phyloP scores from a whole-genome alignment of 768 basidiomycete genomes.

The Pleurotus sapidus region DNA sequence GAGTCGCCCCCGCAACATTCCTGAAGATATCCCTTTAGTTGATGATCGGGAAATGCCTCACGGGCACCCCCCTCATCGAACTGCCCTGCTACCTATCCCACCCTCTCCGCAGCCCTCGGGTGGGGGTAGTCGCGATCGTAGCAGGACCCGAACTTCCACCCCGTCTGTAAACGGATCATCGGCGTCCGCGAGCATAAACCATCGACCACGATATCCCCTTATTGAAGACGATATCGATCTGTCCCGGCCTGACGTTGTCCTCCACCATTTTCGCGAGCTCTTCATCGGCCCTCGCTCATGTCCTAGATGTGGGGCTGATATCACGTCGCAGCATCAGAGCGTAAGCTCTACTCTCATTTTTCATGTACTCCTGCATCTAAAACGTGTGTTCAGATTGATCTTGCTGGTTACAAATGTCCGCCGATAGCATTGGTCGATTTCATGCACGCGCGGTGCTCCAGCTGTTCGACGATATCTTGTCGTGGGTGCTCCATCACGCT shows the following conservation, averaged over 20 bases:
- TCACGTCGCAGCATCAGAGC: background rate
- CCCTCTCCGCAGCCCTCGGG: conserved; percentile 3
- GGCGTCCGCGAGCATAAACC: background rate
- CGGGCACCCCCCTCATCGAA: background rate
- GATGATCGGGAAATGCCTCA: background rate
- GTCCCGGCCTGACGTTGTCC: conserved; percentile 3
- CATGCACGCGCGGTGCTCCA: conserved; percentile 25
- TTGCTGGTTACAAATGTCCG: background rate
- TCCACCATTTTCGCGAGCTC: conserved; percentile 1
- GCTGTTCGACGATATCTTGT: conserved; percentile 27
- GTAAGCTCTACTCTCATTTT: background rate
- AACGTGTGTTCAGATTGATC: background rate
- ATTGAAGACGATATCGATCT: conserved; percentile 5
- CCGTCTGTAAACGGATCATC: conserved; percentile 3
- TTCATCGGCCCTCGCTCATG: conserved; percentile 2
- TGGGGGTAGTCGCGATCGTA: background rate
- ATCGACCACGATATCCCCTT: background rate
- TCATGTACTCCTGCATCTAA: background rate
- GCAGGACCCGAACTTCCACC: conserved; percentile 3
- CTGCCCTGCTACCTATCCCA: background rate
- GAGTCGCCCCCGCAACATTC: conserved; percentile 3
- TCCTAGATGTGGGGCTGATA: background rate
- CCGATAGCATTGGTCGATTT: conserved; percentile 1
- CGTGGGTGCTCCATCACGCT: conserved; percentile 28
- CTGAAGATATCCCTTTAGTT: background rate